Conservation (phyloP, 176 grass and related monocot species). For the Eremochloa ophiuroides region DNA sequence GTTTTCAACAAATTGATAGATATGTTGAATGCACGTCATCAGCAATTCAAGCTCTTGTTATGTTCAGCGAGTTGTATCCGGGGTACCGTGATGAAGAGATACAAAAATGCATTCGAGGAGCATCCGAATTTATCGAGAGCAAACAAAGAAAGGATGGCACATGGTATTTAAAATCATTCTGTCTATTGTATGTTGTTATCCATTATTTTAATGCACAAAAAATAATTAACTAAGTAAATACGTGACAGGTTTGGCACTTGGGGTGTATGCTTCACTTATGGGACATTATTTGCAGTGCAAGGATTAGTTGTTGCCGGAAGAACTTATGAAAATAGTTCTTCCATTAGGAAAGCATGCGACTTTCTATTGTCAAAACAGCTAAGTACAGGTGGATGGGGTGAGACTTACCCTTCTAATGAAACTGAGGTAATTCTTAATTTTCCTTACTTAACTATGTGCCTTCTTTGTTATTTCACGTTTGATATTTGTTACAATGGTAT, state of each 20-base stretch:
- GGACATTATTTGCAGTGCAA: constrained; percentile 27
- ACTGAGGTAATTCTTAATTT: not conserved
- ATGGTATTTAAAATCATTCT: constrained; percentile 15
- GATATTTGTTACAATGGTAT: not conserved
- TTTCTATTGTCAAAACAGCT: constrained; percentile 40
- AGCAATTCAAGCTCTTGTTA: constrained; percentile 20
- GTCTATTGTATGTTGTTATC: no score
- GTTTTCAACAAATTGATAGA: constrained; percentile 4
- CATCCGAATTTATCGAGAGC: constrained; percentile 25
- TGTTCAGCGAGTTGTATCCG: constrained; percentile 26
- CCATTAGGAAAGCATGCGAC: constrained; percentile 28
- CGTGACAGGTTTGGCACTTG: constrained; percentile 28
- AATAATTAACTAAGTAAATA: not conserved
- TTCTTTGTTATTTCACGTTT: not conserved
- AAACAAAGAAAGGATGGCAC: constrained; percentile 28
- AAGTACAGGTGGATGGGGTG: constrained; percentile 26
- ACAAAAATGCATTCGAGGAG: constrained; percentile 1
- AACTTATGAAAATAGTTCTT: constrained; percentile 23
- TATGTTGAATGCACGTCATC: constrained; percentile 38
- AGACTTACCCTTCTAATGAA: not conserved
- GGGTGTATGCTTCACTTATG: constrained; percentile 41
- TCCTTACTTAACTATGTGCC: not conserved
- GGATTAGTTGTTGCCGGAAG: constrained; percentile 26
- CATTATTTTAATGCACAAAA: not conserved
- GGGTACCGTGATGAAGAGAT: constrained; percentile 21